These are phyloP conservation scores for Citrullus mucosospermus DNA, from an alignment of 306 rosid species.

Conservation along the genomic window DNA sequence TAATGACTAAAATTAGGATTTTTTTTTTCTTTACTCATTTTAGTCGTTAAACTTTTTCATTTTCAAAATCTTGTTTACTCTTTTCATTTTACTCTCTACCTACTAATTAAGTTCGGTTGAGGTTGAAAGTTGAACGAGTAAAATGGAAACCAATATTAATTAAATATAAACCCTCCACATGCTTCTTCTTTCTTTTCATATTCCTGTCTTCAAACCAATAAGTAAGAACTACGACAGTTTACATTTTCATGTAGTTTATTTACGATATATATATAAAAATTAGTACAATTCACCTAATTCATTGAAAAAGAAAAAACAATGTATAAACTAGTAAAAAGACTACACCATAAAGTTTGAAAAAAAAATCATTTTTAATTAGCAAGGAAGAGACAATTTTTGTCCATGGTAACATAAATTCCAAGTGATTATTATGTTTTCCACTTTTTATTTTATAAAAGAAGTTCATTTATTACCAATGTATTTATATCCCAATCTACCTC, in stretches of 20 bases:
- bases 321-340: no score
- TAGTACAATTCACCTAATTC: neutral
- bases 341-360: neutral
- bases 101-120: no score
- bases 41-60: no score
- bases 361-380: neutral
- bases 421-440: neutral
- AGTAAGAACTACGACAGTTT: neutral
- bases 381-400: neutral
- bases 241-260: neutral
- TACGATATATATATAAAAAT: neutral
- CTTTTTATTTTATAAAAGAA: neutral
- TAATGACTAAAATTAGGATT: no score
- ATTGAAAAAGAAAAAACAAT: neutral
- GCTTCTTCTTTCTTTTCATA: no score
- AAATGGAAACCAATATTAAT: no score
- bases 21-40: no score
- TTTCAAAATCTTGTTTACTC: no score
- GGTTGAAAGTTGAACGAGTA: no score
- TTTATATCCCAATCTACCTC: neutral
- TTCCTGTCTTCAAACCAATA: neutral
- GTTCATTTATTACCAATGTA: neutral
- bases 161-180: neutral
- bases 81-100: no score
- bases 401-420: neutral